These are phyloP conservation scores for Diversispora eburnea DNA, from an alignment of 192 early-diverging fungal genomes.

Conservation along the genomic window DNA sequence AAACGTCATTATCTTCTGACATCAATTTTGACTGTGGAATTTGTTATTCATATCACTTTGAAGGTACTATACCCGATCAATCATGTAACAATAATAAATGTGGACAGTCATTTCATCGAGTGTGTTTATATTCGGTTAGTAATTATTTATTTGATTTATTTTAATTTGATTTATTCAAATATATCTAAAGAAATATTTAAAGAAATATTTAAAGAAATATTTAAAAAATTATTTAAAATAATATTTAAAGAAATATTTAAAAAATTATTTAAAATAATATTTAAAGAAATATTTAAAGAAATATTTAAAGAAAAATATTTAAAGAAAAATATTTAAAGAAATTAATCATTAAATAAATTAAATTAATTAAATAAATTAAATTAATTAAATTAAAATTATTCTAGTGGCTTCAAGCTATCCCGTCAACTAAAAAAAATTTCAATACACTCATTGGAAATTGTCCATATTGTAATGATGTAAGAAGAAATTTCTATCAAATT, in stretches of 20 bases:
- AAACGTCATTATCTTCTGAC: slow-evolving; percentile 10
- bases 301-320: no score
- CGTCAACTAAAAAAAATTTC: slow-evolving; percentile 23
- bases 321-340: no score
- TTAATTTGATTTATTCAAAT: not conserved
- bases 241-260: no score
- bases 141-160: not conserved
- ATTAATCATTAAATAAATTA: no score
- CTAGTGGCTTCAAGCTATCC: slow-evolving; percentile 24
- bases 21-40: slow-evolving; percentile 25
- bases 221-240: no score
- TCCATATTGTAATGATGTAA: slow-evolving; percentile 31
- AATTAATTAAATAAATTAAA: no score
- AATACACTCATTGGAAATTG: slow-evolving; percentile 19
- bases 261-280: not conserved
- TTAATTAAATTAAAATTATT: not conserved
- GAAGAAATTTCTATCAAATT: not conserved
- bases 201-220: no score
- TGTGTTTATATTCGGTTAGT: slow-evolving; percentile 21
- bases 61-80: slow-evolving; percentile 17
- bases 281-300: no score
- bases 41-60: slow-evolving; percentile 24
- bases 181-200: not conserved
- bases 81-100: slow-evolving; percentile 27
- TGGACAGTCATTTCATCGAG: slow-evolving; percentile 21